phyloP scores from a whole-genome alignment of 352 stramenopile genomes.

The Pilasporangium apinafurcum region DNA sequence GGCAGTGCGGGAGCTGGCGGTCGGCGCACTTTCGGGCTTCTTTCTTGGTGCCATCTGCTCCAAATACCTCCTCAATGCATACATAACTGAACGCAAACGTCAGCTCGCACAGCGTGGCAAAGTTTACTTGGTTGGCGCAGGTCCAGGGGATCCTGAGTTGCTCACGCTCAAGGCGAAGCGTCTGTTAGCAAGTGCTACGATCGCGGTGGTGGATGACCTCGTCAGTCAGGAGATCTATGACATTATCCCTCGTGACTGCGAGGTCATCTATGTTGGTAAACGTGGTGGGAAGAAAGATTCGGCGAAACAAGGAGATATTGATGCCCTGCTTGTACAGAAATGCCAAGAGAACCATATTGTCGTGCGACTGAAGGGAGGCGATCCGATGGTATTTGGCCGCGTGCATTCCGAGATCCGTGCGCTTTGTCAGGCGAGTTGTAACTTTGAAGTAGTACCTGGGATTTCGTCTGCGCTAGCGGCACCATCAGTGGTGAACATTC shows the following conservation, averaged over 20 bases:
- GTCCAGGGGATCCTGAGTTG: conserved; percentile 46
- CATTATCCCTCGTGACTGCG: conserved; percentile 45
- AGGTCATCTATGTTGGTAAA: conserved; percentile 67
- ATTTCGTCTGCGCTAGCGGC: conserved; percentile 63
- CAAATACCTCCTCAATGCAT: conserved; percentile 23
- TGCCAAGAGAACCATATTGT: conserved; percentile 45
- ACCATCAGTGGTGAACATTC: conserved; percentile 51
- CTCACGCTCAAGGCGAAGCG: conserved; percentile 46
- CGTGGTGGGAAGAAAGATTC: conserved; percentile 61
- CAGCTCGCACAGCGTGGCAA: conserved; percentile 17
- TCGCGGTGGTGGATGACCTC: conserved; percentile 62
- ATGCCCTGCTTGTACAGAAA: conserved; percentile 50
- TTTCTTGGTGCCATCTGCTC: conserved; percentile 27
- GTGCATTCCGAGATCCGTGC: conserved; percentile 68
- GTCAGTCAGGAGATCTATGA: conserved; percentile 48
- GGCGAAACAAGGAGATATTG: conserved; percentile 58
- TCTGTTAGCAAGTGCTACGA: conserved; percentile 37
- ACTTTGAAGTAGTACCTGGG: conserved; percentile 58
- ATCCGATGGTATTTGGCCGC: conserved; percentile 70
- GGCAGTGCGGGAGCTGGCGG: conserved; percentile 27
- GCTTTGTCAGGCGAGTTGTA: conserved; percentile 31
- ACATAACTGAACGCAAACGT: conserved; percentile 16
- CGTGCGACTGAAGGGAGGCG: conserved; percentile 60
- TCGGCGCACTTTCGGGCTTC: conserved; percentile 35
- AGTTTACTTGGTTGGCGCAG: conserved; percentile 60